Evolutionary conservation across 1,284 basidiomycete species (phyloP), one percentile per base, ranked within the genome.

Genomic region (Pisolithus thermaeus): DNA sequence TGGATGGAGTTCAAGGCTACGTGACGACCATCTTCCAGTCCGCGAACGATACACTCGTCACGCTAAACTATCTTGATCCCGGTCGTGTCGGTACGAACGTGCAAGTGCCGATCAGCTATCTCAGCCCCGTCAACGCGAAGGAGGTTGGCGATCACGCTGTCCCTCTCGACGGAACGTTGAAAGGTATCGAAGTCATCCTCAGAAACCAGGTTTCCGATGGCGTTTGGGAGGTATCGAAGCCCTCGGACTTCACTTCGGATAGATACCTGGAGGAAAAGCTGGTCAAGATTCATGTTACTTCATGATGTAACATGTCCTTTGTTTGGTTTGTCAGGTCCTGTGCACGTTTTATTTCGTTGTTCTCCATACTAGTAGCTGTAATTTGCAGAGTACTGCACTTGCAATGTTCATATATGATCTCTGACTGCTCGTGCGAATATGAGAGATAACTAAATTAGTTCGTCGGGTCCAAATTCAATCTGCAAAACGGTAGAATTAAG

Each of bases 1-100:
- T 74, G 58, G 81, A 88, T 56, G 71, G 70, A 25, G 69, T 69
- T 47, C 61, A 69, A 32, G 84, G 79, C 51, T 65, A 70, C 46
- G 67, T 79, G 23, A 60, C 66, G 37, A 65, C 63, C 35, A 62
- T 74, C 16, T 66, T 73, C 54, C 61, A 67, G 56, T 64, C 70
- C 0, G 54, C 61, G 5, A 64, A 64, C 47, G 68, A 71, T 25
- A 59, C 58, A 6, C 52, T 67, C 20, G 49, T 66, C 40, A 58
- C 60, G 4, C 40, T 66, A 30, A 56, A 67, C 50, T 37, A 47
- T 47, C 45, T 64, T 20, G 59, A 64, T 46, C 41, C 63, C 0
- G 56, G 52, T 18, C 65, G 62, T 39, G 52, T 49, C 32, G 61
- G 59, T 18, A 58, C 62, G 9, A 52, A 36, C 18, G 42, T 54